Evolutionary conservation across 2,329 filamentous ascomycete species (phyloP).

Genomic region (Aureobasidium uvarum): DNA sequence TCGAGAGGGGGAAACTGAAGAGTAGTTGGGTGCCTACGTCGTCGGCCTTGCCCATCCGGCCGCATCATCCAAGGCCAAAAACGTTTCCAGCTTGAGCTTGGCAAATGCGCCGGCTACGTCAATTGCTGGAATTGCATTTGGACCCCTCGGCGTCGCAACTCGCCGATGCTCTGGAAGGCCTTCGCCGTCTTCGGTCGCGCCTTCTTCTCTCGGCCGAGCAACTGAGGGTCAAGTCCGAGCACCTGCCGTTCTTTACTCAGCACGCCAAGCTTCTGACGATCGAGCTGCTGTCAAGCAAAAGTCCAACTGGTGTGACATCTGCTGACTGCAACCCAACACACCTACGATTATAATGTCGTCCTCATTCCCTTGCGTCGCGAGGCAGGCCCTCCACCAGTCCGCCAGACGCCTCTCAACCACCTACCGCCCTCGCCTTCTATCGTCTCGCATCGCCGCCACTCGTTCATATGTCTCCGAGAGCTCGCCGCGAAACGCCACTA

Average conservation of each 20-base stretch:
- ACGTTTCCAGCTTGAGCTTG: conserved; percentile 8
- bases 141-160: conserved; percentile 2
- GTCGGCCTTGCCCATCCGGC: conserved; percentile 14
- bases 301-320: conserved; percentile 24
- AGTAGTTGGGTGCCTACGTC: not conserved
- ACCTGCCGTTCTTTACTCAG: conserved; percentile 10
- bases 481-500: conserved; percentile 74
- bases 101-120: conserved; percentile 13
- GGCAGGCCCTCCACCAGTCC: conserved; percentile 67
- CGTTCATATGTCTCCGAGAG: conserved; percentile 82
- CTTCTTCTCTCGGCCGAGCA: conserved; percentile 2
- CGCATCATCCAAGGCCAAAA: conserved; percentile 14
- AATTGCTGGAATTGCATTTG: not conserved
- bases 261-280: conserved; percentile 9
- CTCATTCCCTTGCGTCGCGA: conserved; percentile 64
- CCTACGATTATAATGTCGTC: conserved; percentile 42
- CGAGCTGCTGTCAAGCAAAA: conserved; percentile 14
- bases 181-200: not conserved
- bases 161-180: not conserved
- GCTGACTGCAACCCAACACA: conserved; percentile 2
- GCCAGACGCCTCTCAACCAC: conserved; percentile 50
- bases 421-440: conserved; percentile 42
- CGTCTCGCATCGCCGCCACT: conserved; percentile 35
- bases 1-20: not conserved
- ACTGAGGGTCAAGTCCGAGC: not conserved